phyloP scores from a whole-genome alignment of 2,329 filamentous ascomycete species.

The Sporothrix variecibatus region DNA sequence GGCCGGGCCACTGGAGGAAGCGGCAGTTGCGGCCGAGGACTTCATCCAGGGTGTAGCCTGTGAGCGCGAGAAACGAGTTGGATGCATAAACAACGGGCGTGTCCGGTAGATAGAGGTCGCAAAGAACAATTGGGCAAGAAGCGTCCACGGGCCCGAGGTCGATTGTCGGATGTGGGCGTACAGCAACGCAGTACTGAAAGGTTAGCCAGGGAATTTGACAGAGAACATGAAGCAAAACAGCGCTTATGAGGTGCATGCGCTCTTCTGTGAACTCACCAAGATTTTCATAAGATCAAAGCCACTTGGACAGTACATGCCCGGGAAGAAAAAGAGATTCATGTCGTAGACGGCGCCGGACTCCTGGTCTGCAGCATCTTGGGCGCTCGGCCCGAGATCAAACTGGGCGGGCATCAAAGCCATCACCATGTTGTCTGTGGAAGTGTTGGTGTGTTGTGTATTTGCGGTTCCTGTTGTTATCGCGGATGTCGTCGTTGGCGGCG shows the following conservation, averaged over 20 bases:
- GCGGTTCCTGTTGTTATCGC: not conserved
- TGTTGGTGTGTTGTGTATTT: not conserved
- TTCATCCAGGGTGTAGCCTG: slow-evolving; percentile 74
- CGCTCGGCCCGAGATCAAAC: not conserved
- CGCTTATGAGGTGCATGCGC: not conserved
- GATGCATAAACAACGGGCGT: slow-evolving; percentile 82
- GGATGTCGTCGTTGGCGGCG: not conserved
- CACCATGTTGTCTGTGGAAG: not conserved
- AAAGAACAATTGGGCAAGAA: slow-evolving; percentile 81
- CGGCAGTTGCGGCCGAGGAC: slow-evolving; percentile 80
- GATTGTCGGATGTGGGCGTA: slow-evolving; percentile 71
- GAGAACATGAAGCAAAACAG: not conserved
- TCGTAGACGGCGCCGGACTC: not conserved
- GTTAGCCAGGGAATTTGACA: not conserved
- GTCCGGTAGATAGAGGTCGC: slow-evolving; percentile 73
- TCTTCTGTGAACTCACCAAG: not conserved
- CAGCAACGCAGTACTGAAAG: slow-evolving; percentile 54
- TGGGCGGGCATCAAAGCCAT: not conserved
- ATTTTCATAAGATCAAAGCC: slow-evolving; percentile 28
- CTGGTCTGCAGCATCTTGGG: not conserved
- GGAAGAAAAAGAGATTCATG: slow-evolving; percentile 13
- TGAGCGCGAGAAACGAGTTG: slow-evolving; percentile 75
- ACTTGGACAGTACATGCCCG: slow-evolving; percentile 24
- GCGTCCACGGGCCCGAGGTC: slow-evolving; percentile 80
- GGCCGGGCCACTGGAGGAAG: slow-evolving; percentile 71